Evolutionary conservation across 768 basidiomycete genomes (phyloP), one percentile per base, ranked within the genome.

Genomic region (Ramaria rubella): DNA sequence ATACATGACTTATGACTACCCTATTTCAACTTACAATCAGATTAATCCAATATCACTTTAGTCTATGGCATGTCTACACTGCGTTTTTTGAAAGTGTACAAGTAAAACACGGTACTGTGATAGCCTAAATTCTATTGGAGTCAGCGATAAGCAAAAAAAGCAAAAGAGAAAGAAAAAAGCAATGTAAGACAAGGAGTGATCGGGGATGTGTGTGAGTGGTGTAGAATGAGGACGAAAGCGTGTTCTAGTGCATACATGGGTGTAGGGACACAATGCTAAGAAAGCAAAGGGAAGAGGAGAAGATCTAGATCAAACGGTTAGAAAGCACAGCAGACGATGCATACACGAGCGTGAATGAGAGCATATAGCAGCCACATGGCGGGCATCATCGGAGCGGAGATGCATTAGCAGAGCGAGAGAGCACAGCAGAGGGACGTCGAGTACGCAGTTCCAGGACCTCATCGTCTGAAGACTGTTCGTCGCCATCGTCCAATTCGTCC

Each of bases 401-500:
- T 12, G 31, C 45, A 27, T 34, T 45, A n/a, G 44, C 46, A 31
- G 55, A 49, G 33, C 55, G 43, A 23, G 33, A 23, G 30, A 56
- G 55, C 12, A 56, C 29, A 1, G 55, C 36, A 4, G 55, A 56
- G 5, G 55, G 55, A 2, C 55, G 44, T 7, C 55, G 55, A 11
- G 44, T 48, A 23, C 46, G 33, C 1, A 56, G 44, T n/a, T 56
- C 26, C 23, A 56, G 24, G 8, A 56, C 44, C 15, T 56, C 55
- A n/a, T 56, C 55, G 11, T 54, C 52, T 5, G 52, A 53, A 2
- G 52, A 53, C 12, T 55, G 31, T 26, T 30, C 15, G 84, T 89
- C 43, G 82, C 90, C 5, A 81, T 94, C 8, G 82, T 83, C 1
- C 83, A 80, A 8, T 77, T 94, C 45, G 82, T 88, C 1, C 94